Base-by-base conservation (phyloP, 2,329 filamentous ascomycete genomes). In the Fusarium pininemorale region DNA sequence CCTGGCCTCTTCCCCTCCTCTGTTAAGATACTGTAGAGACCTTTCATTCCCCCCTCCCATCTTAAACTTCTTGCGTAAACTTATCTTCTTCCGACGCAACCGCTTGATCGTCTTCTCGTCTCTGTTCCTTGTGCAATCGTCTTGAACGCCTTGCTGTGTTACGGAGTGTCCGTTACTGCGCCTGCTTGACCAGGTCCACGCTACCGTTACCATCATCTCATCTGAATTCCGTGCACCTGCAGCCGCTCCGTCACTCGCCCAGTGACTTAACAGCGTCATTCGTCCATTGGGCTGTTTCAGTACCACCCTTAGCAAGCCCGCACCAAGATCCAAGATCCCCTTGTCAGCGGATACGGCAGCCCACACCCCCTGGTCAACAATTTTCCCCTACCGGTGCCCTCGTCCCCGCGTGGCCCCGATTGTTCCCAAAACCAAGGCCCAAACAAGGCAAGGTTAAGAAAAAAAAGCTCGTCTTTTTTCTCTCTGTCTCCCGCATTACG, bases 391-490 rank as follows among this genome's bases (percentile, higher is more conserved):
- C 78, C 79, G 77, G 73, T 78, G 77, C 79, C 78, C 77, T 81
- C 74, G 79, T 79, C 77, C 77, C 77, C 77, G 76, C 77, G 75
- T 67, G 72, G 54, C 75, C 74, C 77, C 77, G 77, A 79, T 78
- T 79, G 77, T 79, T 78, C 77, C 72, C 77, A 79, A 75, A 70
- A 69, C 75, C 75, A 79, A 78, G 75, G 75, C 78, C 78, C 67
- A 80, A 79, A 79, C 74, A 77, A 75, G 75, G 76, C 76, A 79
- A 80, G 79, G 77, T 76, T 76, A 75, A 79, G 69, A 75, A 79
- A 80, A 83, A 81, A 80, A 78, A 74, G 79, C 81, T 78, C 79
- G 80, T 78, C 78, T 78, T 79, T 79, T 79, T 79, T 76, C 75
- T 68, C 70, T 75, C 70, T 75, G 57, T 77, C 74, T 77, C 70